Base-by-base conservation (phyloP, 352 stramenopile genomes). In the Pythium angustatum region DNA sequence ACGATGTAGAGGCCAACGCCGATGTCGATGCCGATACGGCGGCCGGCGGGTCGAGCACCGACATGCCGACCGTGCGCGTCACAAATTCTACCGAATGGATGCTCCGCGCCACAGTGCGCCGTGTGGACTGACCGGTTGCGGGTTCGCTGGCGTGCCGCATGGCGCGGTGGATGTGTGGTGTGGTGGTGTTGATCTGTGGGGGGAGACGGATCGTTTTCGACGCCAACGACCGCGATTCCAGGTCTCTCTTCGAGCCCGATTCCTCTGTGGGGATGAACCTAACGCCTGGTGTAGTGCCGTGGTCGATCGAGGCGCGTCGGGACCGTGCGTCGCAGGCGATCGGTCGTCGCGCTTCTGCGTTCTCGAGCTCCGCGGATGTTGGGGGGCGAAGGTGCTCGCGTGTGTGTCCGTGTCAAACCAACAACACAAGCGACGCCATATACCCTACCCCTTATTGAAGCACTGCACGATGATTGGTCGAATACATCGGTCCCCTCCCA, bases 391-490 rank as follows among this genome's bases (percentile, higher is more conserved):
- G 14, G 28, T 59, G 53, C 14, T 45, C 19, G 5, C 19, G 15
- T 14, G 36, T 26, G 51, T 68, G 61, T 62, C 53, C 61, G 43
- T 61, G 61, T 68, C 61, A 68, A 68, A 68, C 61, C 61, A 68
- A 68, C 52, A 68, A 62, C 48, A 31, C 41, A 48, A 30, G 41
- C 40, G 21, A 56, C 19, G 8, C 8, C 15, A 19, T 26, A 24
- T 22, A 34, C 10, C 61, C 61, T 68, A 68, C 7, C 61, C 61
- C 61, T 68, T 48, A 58, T 68, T 62, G 30, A 19, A 28, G 14
- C 2, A 30, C 21, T 17, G 27, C 5, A 0, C 19, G 0, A 0
- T 55, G 52, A 68, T 68, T 68, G 61, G 61, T 11, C 30, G 38
- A 43, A 58, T 62, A 45, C 51, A n/a, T 9, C 31, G 48, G 5